Evolutionary conservation across 495 filamentous ascomycete genomes (phyloP).

Genomic region (Penicilliopsis zonata): DNA sequence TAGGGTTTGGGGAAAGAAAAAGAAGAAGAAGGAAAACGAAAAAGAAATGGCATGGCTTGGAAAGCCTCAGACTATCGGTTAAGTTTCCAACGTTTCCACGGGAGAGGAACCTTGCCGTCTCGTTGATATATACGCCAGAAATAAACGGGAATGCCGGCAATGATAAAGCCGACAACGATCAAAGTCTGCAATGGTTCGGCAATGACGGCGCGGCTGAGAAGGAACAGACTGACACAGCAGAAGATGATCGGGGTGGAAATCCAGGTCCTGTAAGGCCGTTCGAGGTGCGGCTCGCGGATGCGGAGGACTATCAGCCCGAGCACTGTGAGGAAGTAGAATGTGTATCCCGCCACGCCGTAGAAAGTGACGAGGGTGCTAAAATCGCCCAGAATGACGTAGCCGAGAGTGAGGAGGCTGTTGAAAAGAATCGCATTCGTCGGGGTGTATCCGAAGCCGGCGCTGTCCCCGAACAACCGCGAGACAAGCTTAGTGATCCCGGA

Average conservation of each 20-base stretch:
- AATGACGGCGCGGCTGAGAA: conserved; percentile 78
- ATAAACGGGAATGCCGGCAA: conserved; percentile 74
- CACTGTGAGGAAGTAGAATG: conserved; percentile 93
- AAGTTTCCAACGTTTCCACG: conserved; percentile 51
- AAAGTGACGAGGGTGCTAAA: conserved; percentile 89
- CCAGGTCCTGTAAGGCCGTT: conserved; percentile 89
- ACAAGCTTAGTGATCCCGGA: conserved; percentile 47
- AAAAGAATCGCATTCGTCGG: conserved; percentile 82
- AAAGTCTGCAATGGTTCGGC: conserved; percentile 82
- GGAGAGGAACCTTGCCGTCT: conserved; percentile 32
- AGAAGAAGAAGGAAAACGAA: conserved; percentile 1
- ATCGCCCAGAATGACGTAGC: conserved; percentile 77
- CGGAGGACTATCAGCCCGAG: conserved; percentile 84
- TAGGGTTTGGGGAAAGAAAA: background rate
- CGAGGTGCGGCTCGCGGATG: conserved; percentile 76
- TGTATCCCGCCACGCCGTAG: conserved; percentile 93
- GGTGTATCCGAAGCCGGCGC: conserved; percentile 57
- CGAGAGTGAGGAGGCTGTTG: conserved; percentile 57
- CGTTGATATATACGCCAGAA: conserved; percentile 66
- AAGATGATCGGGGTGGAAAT: conserved; percentile 95
- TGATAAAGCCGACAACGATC: conserved; percentile 72
- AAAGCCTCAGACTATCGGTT: conserved; percentile 12
- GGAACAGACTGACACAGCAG: conserved; percentile 91
- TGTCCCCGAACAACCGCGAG: conserved; percentile 45
- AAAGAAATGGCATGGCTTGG: background rate